Evolutionary conservation across 2,329 filamentous ascomycete species (phyloP), one percentile per base, ranked within the genome.

Genomic region (Fusarium poae): DNA sequence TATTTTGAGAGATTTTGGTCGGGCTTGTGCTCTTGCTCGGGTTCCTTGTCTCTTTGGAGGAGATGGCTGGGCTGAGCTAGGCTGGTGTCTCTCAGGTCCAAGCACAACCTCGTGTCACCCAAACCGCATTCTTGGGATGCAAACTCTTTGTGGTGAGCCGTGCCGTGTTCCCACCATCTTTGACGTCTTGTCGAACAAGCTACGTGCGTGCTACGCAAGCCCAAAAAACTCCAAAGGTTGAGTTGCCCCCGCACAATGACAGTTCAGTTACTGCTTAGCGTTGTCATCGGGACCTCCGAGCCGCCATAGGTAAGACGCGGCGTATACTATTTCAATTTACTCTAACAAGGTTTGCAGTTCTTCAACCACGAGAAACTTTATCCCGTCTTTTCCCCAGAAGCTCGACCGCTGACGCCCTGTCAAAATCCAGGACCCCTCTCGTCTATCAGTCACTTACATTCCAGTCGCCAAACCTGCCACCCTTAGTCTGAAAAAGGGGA

Each of bases 371-470:
- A 67, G 43, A 70, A 62, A 69, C 66, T 67, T 42, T 69, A 67
- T 69, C 51, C 23, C 20, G n/a, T 23, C 21, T n/a, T 39, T 57
- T 46, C 21, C 35, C 52, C 48, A 57, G 51, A 49, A 34, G 43
- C 29, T 40, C 37, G 49, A 51, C 37, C 30, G 39, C 57, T 62
- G 44, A 39, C 35, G 27, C 37, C 32, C 57, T 50, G 52, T 53
- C 45, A 59, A 20, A 43, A 39, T 48, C 37, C 32, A 61, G 37
- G 61, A 32, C 42, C 48, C 60, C 30, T 65, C 65, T 32, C 30
- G 27, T 67, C 62, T 50, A 69, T 69, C 66, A 69, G 57, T 56
- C 57, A 67, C 29, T 67, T 59, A 42, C 67, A 69, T 69, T 69
- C 67, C 67, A 69, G 66, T 64, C 60, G n/a, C 25, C 27, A 44